Base-by-base conservation (phyloP, 345 rosid genomes). In the Combretum micranthum region DNA sequence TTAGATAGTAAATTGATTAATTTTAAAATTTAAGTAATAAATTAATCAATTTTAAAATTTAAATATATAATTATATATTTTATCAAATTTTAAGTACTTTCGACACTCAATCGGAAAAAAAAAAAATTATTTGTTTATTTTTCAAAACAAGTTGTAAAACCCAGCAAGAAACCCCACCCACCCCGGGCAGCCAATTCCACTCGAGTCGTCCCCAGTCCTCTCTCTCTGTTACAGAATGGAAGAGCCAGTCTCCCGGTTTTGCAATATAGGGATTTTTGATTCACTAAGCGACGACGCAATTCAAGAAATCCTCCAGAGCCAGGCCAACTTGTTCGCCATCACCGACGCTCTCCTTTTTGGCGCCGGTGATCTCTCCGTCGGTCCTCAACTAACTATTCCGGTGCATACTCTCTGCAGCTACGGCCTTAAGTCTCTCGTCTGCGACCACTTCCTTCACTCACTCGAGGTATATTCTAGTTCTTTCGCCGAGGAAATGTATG, bases 391-490 rank as follows among this genome's bases (percentile, higher is more conserved):
- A 48, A 67, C 72, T 39, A 62, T 83, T 49, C 75, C 75, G 68
- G 80, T 80, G 20, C 84, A 47, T 67, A 23, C 64, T 56, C 96
- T 92, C 59, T 84, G 90, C 79, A 80, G 75, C 37, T 71, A 81
- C 53, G 81, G 86, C 22, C 98, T 92, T 61, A 73, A 70, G 42
- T 74, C 88, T 71, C 85, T 88, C n/a, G 85, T 75, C 55, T 66
- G 70, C 47, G 96, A 88, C 59, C 88, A 81, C 68, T 86, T 86
- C 52, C 86, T 91, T 56, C 68, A 65, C 20, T 77, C 87, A 46
- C 82, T 88, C 3, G 85, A 84, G 96, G 95, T 88, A n/a, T 37
- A 20, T 16, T 15, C n/a, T 17, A 15, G 32, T 46, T 58, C 26
- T 4, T 47, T 15, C 10, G 17, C 15, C 8, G 8, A 14, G 19